A percentile compares a stretch with the other conserved stretches of the same genome.
Evolutionary conservation across 257 asterid species (phyloP).

Genomic region (Scutellaria galericulata): DNA sequence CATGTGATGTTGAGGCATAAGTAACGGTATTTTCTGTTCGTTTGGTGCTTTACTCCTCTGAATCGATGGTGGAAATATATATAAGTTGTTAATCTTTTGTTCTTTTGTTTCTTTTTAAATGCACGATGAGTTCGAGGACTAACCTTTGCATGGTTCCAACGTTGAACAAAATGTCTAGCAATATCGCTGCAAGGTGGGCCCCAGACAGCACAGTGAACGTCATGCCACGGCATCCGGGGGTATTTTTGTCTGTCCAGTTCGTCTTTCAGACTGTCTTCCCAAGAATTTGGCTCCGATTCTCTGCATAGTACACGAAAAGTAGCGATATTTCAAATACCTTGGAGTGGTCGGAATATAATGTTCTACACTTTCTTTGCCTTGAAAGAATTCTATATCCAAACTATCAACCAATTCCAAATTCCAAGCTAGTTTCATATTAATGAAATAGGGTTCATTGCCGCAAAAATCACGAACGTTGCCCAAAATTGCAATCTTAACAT

Average conservation of each 20-base stretch:
- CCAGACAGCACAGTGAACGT: slow-evolving; percentile 98
- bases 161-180: slow-evolving; percentile 95
- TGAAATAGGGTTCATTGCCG: not conserved
- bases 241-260: slow-evolving; percentile 80
- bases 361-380: not conserved
- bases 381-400: not conserved
- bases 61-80: slow-evolving; percentile 31
- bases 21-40: slow-evolving; percentile 84
- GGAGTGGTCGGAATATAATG: not conserved
- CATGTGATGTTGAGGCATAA: slow-evolving; percentile 98
- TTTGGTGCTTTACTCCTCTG: slow-evolving; percentile 94
- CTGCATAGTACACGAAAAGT: slow-evolving; percentile 40
- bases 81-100: slow-evolving; percentile 37
- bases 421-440: slow-evolving; percentile 25
- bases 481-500: no score
- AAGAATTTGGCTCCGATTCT: slow-evolving; percentile 98
- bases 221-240: slow-evolving; percentile 99
- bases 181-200: slow-evolving; percentile 96
- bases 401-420: slow-evolving; percentile 9
- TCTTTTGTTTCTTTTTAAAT: not conserved
- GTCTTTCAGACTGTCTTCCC: slow-evolving; percentile 90
- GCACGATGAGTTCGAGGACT: slow-evolving; percentile 31
- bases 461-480: no score
- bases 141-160: slow-evolving; percentile 99
- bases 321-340: slow-evolving; percentile 12